Evolutionary conservation across 2,329 filamentous ascomycete species (phyloP).

Genomic region (Bipolaris zeicola): DNA sequence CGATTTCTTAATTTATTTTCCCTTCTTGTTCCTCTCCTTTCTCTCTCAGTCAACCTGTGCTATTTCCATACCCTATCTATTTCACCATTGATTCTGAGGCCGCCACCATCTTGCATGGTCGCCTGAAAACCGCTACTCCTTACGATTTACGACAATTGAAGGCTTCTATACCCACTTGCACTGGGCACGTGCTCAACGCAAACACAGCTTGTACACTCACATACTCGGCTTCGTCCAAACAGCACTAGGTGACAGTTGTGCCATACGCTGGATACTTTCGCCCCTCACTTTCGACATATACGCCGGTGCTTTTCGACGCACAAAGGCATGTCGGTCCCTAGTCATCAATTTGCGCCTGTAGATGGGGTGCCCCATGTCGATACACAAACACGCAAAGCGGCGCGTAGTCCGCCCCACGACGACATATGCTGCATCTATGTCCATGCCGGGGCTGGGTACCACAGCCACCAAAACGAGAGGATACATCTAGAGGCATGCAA

Average conservation of each 20-base stretch:
- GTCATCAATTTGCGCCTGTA: constrained; percentile 22
- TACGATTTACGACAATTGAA: background rate
- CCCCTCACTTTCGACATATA: constrained; percentile 32
- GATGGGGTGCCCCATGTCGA: constrained; percentile 33
- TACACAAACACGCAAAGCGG: constrained; percentile 46
- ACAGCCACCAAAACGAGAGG: constrained; percentile 83
- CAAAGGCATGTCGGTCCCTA: constrained; percentile 35
- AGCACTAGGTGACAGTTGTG: background rate
- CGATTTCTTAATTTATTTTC: constrained; percentile 33
- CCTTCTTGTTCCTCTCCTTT: constrained; percentile 12
- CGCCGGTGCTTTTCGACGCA: constrained; percentile 32
- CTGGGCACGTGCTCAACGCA: background rate
- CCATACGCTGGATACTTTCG: constrained; percentile 31
- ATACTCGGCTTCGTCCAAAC: background rate
- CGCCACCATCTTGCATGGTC: constrained; percentile 11
- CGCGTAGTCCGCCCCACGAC: constrained; percentile 46
- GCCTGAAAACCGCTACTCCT: constrained; percentile 7
- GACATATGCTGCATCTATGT: constrained; percentile 83
- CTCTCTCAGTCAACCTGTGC: constrained; percentile 16
- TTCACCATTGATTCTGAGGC: constrained; percentile 13
- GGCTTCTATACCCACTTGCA: background rate
- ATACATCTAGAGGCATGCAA: constrained; percentile 85
- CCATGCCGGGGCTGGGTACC: constrained; percentile 93
- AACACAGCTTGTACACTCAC: background rate
- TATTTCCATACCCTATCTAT: constrained; percentile 7